Percentiles rank a stretch among this genome's conserved stretches.
phyloP scores from a whole-genome alignment of 1,284 basidiomycete genomes.

The Ceratobasidium sp. region DNA sequence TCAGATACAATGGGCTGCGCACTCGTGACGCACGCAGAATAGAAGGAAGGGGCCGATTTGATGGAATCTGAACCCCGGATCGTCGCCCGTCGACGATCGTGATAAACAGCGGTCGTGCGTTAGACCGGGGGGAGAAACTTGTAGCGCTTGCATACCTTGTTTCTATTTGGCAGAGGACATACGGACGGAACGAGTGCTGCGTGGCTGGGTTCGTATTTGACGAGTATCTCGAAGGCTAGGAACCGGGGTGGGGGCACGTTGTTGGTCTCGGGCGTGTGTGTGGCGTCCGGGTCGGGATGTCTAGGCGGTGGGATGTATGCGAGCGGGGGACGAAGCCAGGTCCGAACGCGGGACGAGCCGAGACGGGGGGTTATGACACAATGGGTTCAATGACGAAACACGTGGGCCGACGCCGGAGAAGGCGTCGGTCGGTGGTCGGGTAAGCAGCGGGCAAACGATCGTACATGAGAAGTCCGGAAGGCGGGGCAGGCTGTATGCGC shows the following conservation, averaged over 20 bases:
- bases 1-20: background rate
- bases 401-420: too few species aligned
- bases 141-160: constrained; percentile 1
- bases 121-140: background rate
- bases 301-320: background rate
- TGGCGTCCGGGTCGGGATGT: background rate
- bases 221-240: background rate
- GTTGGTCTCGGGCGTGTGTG: background rate
- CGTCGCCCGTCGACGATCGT: constrained; percentile 3
- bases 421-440: background rate
- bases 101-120: background rate
- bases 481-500: background rate
- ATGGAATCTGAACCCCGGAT: background rate
- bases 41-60: constrained; percentile 1
- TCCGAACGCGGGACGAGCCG: background rate
- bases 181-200: background rate
- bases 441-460: background rate
- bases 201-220: background rate
- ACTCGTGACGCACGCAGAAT: background rate
- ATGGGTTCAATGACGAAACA: background rate
- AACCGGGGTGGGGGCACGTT: constrained; percentile 12
- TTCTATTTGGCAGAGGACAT: too few species aligned
- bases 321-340: background rate
- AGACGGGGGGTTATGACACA: background rate
- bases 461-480: background rate